Percentiles rank a stretch among this genome's conserved stretches.
Conservation (phyloP, 495 filamentous ascomycete species). For the Cercophora scortea region DNA sequence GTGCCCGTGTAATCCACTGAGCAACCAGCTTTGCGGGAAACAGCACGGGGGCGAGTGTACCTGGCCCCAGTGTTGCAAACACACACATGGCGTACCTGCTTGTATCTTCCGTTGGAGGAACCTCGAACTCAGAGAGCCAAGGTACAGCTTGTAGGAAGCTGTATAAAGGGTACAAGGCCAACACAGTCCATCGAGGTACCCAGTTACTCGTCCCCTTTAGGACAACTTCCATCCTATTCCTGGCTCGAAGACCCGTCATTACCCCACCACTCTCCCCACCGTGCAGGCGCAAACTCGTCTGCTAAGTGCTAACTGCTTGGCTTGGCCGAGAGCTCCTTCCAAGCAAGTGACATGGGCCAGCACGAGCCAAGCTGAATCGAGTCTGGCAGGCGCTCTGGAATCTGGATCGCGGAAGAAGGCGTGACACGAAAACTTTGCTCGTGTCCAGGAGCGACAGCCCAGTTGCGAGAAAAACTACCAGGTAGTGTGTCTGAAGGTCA, state of each 20-base stretch:
- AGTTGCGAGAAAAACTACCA: neutral
- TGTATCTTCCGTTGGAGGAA: neutral
- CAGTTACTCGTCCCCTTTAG: neutral
- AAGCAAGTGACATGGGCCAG: neutral
- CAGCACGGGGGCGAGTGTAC: neutral
- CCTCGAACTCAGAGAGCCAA: neutral
- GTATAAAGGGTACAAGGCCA: neutral
- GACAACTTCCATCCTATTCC: neutral
- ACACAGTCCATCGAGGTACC: conserved; percentile 1
- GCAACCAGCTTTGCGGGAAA: neutral
- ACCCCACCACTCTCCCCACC: conserved; percentile 6
- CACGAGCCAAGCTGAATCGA: neutral
- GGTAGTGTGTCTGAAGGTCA: neutral
- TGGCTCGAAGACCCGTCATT: neutral
- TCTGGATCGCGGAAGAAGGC: neutral
- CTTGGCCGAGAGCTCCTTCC: neutral
- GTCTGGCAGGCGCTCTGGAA: neutral
- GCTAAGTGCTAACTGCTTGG: neutral
- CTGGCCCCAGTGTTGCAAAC: neutral
- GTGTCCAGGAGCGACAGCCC: neutral
- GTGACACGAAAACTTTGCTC: conserved; percentile 5
- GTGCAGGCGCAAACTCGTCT: conserved; percentile 1
- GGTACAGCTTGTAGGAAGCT: neutral
- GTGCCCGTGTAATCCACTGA: too few species aligned
- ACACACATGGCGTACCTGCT: neutral